These are phyloP conservation scores for Limtongia smithiae DNA, from an alignment of 805 yeast species.

Conservation along the genomic window DNA sequence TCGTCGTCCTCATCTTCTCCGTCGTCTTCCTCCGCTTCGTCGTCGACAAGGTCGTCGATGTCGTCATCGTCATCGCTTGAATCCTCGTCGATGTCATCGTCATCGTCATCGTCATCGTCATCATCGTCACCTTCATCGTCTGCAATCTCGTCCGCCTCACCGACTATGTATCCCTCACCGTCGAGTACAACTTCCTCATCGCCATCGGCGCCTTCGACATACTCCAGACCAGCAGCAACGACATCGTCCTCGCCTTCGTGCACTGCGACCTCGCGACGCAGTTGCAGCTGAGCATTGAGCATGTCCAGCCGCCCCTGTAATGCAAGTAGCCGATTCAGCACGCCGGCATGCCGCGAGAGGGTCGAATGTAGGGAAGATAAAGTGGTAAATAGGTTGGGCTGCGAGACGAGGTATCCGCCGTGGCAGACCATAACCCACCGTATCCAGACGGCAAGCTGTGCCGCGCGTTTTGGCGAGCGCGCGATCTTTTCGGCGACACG, in stretches of 20 bases:
- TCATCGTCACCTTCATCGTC: conserved; percentile 34
- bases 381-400: conserved; percentile 51
- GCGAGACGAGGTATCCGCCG: conserved; percentile 58
- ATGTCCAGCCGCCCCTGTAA: conserved; percentile 83
- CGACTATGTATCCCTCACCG: conserved; percentile 39
- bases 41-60: neutral
- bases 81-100: conserved; percentile 28
- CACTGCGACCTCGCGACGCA: conserved; percentile 50
- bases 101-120: conserved; percentile 33
- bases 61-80: conserved; percentile 21
- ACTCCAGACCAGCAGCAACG: conserved; percentile 38
- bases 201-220: conserved; percentile 39
- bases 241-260: conserved; percentile 37
- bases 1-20: conserved; percentile 5
- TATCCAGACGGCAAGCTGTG: conserved; percentile 61
- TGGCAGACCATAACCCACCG: conserved; percentile 73
- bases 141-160: conserved; percentile 46
- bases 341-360: conserved; percentile 52
- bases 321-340: conserved; percentile 65
- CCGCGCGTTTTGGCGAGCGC: conserved; percentile 53
- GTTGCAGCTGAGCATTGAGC: conserved; percentile 66
- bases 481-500: conserved; percentile 47
- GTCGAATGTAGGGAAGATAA: conserved; percentile 57
- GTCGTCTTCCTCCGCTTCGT: conserved; percentile 4
- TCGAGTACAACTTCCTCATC: conserved; percentile 18